Evolutionary conservation across 768 basidiomycete genomes (phyloP).

Genomic region (Melanogaster broomeanus): DNA sequence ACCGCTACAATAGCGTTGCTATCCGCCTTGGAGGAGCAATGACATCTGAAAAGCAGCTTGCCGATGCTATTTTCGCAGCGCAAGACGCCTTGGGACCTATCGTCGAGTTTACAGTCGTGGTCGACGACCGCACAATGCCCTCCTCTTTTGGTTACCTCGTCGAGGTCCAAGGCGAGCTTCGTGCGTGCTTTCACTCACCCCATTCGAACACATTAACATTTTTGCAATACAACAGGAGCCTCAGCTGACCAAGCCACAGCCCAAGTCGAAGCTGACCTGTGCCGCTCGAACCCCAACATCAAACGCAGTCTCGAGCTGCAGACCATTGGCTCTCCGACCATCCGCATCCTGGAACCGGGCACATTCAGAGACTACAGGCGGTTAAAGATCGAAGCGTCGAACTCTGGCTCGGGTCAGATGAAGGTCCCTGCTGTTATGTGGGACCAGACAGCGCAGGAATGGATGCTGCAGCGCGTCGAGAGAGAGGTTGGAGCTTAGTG

Average conservation of each 20-base stretch:
- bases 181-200: background rate
- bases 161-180: slow-evolving; percentile 10
- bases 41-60: slow-evolving; percentile 15
- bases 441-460: slow-evolving; percentile 10
- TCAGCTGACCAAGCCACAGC: slow-evolving; percentile 3
- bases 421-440: slow-evolving; percentile 20
- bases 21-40: background rate
- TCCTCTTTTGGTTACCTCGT: slow-evolving; percentile 8
- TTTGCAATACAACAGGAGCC: background rate
- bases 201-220: background rate
- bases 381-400: slow-evolving; percentile 4
- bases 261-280: slow-evolving; percentile 5
- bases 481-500: background rate
- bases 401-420: slow-evolving; percentile 14
- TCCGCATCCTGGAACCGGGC: slow-evolving; percentile 14
- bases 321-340: slow-evolving; percentile 8
- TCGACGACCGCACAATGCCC: slow-evolving; percentile 11
- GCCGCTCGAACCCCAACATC: slow-evolving; percentile 5
- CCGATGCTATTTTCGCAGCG: slow-evolving; percentile 9
- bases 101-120: slow-evolving; percentile 17
- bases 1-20: slow-evolving; percentile 1
- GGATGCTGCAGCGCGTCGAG: slow-evolving; percentile 15
- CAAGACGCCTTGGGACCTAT: slow-evolving; percentile 12
- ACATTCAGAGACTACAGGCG: slow-evolving; percentile 20
- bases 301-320: background rate